phyloP scores from a whole-genome alignment of 176 grass and related monocot genomes.

The Zizania latifolia region DNA sequence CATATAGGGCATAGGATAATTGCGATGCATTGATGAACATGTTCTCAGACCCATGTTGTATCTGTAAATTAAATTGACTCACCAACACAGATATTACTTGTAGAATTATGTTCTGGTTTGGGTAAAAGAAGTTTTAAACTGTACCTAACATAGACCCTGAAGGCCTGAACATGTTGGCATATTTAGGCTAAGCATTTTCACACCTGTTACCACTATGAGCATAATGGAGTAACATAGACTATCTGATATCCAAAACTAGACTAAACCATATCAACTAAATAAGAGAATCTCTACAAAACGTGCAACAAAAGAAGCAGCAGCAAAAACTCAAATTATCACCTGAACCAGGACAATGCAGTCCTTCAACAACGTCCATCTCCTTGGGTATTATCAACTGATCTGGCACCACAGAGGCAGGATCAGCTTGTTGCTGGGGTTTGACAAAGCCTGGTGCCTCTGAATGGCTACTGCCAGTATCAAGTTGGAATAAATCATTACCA shows the following conservation, averaged over 20 bases:
- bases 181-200: background rate
- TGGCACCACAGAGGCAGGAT: slow-evolving; percentile 17
- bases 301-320: background rate
- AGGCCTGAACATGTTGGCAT: background rate
- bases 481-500: background rate
- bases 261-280: background rate
- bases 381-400: slow-evolving; percentile 8
- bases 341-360: background rate
- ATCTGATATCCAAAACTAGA: background rate
- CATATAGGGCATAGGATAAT: background rate
- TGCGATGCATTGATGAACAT: background rate
- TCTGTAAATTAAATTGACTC: background rate
- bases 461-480: background rate
- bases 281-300: background rate
- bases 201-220: background rate
- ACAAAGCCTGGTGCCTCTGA: background rate
- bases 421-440: slow-evolving; percentile 19
- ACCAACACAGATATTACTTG: background rate
- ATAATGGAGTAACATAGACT: background rate
- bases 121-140: background rate
- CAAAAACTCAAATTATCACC: slow-evolving; percentile 24
- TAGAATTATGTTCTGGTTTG: background rate
- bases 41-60: background rate
- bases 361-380: background rate
- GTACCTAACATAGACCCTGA: background rate